These are phyloP conservation scores for Phlyctochytrium planicorne DNA, from an alignment of 192 early-diverging fungal species.

Conservation along the genomic window DNA sequence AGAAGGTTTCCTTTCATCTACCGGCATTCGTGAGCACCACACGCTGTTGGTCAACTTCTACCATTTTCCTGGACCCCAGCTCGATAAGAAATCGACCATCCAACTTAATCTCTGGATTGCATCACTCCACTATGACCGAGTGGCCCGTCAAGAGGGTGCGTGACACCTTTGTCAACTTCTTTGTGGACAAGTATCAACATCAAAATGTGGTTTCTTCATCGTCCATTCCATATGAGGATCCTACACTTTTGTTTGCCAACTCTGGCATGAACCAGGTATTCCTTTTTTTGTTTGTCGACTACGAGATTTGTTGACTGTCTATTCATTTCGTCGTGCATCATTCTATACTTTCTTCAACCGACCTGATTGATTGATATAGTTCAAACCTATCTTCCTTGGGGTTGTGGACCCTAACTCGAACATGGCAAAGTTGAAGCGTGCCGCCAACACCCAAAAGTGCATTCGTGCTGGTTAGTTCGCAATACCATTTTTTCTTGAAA, in stretches of 20 bases:
- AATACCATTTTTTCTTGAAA: conserved; percentile 1
- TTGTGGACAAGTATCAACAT: conserved; percentile 68
- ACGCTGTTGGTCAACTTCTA: too few species aligned
- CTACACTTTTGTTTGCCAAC: conserved; percentile 94
- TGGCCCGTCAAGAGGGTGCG: conserved; percentile 85
- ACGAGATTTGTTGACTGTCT: neutral
- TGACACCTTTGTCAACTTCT: conserved; percentile 86
- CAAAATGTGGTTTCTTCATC: conserved; percentile 82
- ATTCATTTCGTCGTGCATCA: neutral
- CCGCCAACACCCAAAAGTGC: conserved; percentile 98
- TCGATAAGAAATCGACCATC: too few species aligned
- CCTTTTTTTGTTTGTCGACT: too few species aligned
- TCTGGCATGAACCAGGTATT: conserved; percentile 93
- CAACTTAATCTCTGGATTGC: too few species aligned
- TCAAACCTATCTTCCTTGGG: conserved; percentile 96
- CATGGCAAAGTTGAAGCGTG: conserved; percentile 84
- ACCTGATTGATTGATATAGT: conserved; percentile 55
- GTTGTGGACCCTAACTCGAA: conserved; percentile 92
- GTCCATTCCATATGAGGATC: conserved; percentile 93
- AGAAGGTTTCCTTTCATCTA: too few species aligned
- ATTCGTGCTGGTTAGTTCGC: conserved; percentile 84
- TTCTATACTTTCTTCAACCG: neutral
- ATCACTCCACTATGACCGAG: neutral
- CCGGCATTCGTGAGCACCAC: too few species aligned
- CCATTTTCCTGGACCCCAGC: too few species aligned